Evolutionary conservation across 2,329 filamentous ascomycete species (phyloP), one percentile per base, ranked within the genome.

Genomic region (Ophiostoma novo-ulmi): DNA sequence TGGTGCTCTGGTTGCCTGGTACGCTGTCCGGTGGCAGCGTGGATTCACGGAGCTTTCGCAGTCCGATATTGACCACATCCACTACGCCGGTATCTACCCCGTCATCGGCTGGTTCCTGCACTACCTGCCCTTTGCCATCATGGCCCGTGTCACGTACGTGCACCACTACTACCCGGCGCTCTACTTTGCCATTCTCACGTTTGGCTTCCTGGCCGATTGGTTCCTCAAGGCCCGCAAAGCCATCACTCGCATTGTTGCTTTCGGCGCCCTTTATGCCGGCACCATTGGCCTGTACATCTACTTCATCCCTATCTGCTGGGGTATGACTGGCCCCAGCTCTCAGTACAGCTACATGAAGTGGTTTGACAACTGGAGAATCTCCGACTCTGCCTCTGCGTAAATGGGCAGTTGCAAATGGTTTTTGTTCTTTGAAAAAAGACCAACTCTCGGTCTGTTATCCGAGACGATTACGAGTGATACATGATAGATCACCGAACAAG

Each of bases 91-190:
- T 67, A 78, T 99, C 71, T 99, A 99, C 80, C 94, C 95, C 10
- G 84, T 94, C 71, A 86, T 95, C 70, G 95, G 95, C 73, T 99
- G 95, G 95, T 89, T 97, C 81, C 85, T 99, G 67, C 95, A 99
- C 82, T 99, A 97, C 80, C 82, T 97, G 73, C 95, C 95, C 0
- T 99, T 98, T 81, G 88, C 97, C 77, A 88, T 95, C 78, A 99
- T 99, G 96, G 95, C 93, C 13, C 92, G 95, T 85, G 95, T 99
- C 73, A 99, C 95, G 20, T 99, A 99, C 78, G 95, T 99, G 70
- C 95, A 99, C 80, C 95, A 99, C 83, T 99, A 99, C 85, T 99
- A 98, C 80, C 95, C 95, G 13, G 95, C 95, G 11, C 87, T 99
- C 13, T 99, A 98, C 84, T 99, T 98, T 80, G 94, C 95, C 76